Percentiles rank a stretch among this genome's conserved stretches.
phyloP scores from a whole-genome alignment of 148 eudicot genomes.

The Persicaria tinctoria region DNA sequence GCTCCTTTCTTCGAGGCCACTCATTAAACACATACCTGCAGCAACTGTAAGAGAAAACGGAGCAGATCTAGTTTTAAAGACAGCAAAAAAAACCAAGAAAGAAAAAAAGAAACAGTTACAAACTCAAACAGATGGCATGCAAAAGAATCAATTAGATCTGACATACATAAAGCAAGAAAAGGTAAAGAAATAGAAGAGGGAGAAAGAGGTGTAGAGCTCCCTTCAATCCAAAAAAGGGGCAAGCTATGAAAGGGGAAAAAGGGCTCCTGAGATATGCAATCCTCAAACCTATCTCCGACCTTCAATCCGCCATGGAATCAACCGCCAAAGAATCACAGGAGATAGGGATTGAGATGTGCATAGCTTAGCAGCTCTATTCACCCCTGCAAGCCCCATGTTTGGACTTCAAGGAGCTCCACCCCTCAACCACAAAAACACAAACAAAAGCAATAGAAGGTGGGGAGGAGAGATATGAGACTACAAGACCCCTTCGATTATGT shows the following conservation, averaged over 20 bases:
- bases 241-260: conserved; percentile 17
- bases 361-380: conserved; percentile 28
- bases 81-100: not conserved
- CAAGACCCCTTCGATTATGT: not conserved
- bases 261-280: conserved; percentile 29
- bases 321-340: too few species aligned
- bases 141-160: not conserved
- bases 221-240: conserved; percentile 33
- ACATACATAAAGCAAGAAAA: not conserved
- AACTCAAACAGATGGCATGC: not conserved
- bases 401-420: conserved; percentile 34
- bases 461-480: not conserved
- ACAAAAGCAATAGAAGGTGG: not conserved
- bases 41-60: too few species aligned
- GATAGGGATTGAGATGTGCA: conserved; percentile 24
- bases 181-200: not conserved
- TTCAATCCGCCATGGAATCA: too few species aligned
- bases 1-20: too few species aligned
- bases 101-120: not conserved
- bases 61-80: too few species aligned
- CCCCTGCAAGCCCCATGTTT: conserved; percentile 26
- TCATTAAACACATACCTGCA: too few species aligned
- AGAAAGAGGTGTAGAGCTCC: conserved; percentile 31
- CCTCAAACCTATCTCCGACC: conserved; percentile 19
- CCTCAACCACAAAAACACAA: not conserved